phyloP scores from a whole-genome alignment of 2,329 filamentous ascomycete genomes.

The Alternaria brassicae region DNA sequence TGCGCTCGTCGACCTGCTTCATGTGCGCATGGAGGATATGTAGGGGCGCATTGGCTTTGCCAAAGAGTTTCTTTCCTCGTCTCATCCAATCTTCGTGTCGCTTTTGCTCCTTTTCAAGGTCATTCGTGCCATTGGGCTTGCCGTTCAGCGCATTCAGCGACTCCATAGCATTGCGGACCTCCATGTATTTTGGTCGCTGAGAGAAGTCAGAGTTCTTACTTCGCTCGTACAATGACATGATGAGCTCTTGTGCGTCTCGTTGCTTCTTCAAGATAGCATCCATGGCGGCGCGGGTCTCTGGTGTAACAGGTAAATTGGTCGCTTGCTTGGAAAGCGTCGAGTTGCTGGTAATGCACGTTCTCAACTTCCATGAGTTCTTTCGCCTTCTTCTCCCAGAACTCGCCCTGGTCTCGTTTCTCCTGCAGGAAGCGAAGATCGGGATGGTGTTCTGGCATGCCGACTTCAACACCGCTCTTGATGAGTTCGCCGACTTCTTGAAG shows the following conservation, averaged over 20 bases:
- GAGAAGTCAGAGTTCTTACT: slow-evolving; percentile 77
- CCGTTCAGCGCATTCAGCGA: slow-evolving; percentile 88
- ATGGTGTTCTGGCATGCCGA: slow-evolving; percentile 81
- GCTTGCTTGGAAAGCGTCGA: slow-evolving; percentile 94
- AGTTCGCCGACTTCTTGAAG: slow-evolving; percentile 81
- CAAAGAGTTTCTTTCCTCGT: slow-evolving; percentile 95
- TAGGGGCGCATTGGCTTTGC: slow-evolving; percentile 94
- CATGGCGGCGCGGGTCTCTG: slow-evolving; percentile 79
- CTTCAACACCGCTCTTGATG: slow-evolving; percentile 76
- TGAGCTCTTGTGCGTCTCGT: slow-evolving; percentile 88
- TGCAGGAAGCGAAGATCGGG: slow-evolving; percentile 78
- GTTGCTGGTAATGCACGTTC: slow-evolving; percentile 88
- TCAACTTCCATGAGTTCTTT: slow-evolving; percentile 93
- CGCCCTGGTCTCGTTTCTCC: slow-evolving; percentile 77
- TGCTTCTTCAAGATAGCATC: slow-evolving; percentile 96
- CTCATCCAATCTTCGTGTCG: slow-evolving; percentile 99
- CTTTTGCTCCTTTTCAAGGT: slow-evolving; percentile 92
- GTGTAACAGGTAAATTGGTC: slow-evolving; percentile 77
- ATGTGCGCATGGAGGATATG: slow-evolving; percentile 96
- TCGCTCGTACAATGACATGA: slow-evolving; percentile 79
- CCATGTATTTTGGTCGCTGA: slow-evolving; percentile 83
- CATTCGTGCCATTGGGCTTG: slow-evolving; percentile 87
- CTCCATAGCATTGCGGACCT: slow-evolving; percentile 90
- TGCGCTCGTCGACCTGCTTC: slow-evolving; percentile 89
- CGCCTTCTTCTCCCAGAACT: slow-evolving; percentile 91